Percentiles rank a stretch among this genome's conserved stretches.
These are phyloP conservation scores for Panus rudis DNA, from an alignment of 768 basidiomycete genomes.

Conservation along the genomic window DNA sequence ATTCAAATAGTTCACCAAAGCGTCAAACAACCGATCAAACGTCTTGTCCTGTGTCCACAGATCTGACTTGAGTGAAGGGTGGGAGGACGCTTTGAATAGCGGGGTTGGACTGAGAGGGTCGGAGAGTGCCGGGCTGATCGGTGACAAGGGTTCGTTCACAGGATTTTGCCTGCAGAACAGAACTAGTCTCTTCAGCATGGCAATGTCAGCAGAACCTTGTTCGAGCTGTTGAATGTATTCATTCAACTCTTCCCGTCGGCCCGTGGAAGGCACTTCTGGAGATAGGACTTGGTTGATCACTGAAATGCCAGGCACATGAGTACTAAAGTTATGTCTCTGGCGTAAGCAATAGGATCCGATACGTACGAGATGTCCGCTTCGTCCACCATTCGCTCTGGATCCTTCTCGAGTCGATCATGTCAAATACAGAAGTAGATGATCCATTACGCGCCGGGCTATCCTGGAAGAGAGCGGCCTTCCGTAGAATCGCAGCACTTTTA, in stretches of 20 bases:
- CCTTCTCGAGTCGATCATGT: conserved; percentile 58
- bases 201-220: conserved; percentile 41
- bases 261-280: conserved; percentile 30
- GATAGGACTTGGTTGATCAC: conserved; percentile 46
- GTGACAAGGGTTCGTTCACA: conserved; percentile 43
- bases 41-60: conserved; percentile 69
- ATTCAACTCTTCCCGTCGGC: conserved; percentile 44
- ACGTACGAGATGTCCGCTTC: conserved; percentile 66
- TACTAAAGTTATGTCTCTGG: background rate
- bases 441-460: conserved; percentile 68
- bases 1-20: conserved; percentile 56
- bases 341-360: no score
- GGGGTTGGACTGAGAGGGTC: conserved; percentile 55
- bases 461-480: conserved; percentile 71
- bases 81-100: conserved; percentile 33
- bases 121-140: conserved; percentile 44
- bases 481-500: conserved; percentile 49
- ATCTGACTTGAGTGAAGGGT: conserved; percentile 39
- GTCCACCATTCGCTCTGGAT: conserved; percentile 82
- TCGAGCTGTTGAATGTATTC: conserved; percentile 48
- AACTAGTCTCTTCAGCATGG: conserved; percentile 58
- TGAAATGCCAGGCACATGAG: conserved; percentile 15
- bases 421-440: conserved; percentile 47
- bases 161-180: conserved; percentile 57
- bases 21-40: conserved; percentile 65